Evolutionary conservation across 2,329 filamentous ascomycete species (phyloP), one percentile per base, ranked within the genome.

Genomic region (Huntiella moniliformis): DNA sequence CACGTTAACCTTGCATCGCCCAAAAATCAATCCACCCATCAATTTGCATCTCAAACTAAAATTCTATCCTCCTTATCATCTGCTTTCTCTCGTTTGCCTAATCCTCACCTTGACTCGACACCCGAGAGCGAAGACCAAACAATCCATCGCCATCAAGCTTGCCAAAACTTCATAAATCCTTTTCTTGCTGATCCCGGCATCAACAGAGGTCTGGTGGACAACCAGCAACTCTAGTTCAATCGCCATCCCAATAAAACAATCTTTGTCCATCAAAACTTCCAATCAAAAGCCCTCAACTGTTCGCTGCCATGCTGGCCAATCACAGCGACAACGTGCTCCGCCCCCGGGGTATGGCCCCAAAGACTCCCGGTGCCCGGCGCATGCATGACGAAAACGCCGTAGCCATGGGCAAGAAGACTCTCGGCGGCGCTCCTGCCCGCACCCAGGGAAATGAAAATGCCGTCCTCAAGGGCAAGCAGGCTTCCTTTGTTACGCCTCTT

Each of bases 381-480:
- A 68, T 83, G 51, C 83, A 92, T 53, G 84, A 95, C 55, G 88
- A 95, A 61, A 95, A 95, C 62, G 74, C 71, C 3, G 47, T 49
- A 18, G 42, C 43, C 17, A 45, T 49, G 39, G 44, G 47, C 38
- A 49, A 46, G 36, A 46, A 46, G 44, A 37, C 32, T 15, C 44
- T 49, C 28, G 47, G 47, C 28, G 44, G 44, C 28, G 15, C 39
- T 6, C 38, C 46, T 8, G 16, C 44, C 10, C 33, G 43, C 32
- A 34, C 35, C 39, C 47, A 44, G n/a, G 36, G 36, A 16, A 39
- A 49, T 22, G 47, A 49, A 34, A 49, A 49, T 31, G 45, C 47
- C 18, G 12, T 45, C 16, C 15, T 43, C 13, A 42, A 41, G 13
- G 39, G 49, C 34, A 47, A 48, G 28, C 38, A 48, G 38, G 34